Percentiles rank a stretch among this genome's conserved stretches.
Conservation (phyloP, 208 protist species). For the Crithidia thermophila region DNA sequence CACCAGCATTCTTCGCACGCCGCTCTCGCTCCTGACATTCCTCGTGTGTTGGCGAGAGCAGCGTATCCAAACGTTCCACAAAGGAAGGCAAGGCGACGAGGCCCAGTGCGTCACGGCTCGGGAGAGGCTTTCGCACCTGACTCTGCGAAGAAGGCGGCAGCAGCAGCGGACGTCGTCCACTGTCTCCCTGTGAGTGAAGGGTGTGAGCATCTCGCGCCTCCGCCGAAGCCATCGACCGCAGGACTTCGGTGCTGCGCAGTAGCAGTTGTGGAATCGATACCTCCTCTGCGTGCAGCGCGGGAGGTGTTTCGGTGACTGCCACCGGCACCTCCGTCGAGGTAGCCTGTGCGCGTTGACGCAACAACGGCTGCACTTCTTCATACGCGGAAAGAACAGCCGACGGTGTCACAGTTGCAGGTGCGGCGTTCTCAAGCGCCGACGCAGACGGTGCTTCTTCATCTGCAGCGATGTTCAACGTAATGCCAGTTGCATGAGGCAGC, state of each 20-base stretch:
- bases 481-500: conserved; percentile 2
- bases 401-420: too few species aligned
- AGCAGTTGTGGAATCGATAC: conserved; percentile 8
- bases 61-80: conserved; percentile 43
- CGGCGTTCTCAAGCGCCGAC: not conserved
- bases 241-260: conserved; percentile 17
- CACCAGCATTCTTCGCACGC: not conserved
- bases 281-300: not conserved
- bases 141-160: too few species aligned
- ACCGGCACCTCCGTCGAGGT: too few species aligned
- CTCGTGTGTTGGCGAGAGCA: conserved; percentile 34
- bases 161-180: too few species aligned
- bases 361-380: too few species aligned
- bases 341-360: too few species aligned
- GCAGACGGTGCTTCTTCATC: not conserved
- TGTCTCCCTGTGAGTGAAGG: too few species aligned
- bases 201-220: conserved; percentile 10
- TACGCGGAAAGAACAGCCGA: too few species aligned
- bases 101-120: conserved; percentile 26
- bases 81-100: conserved; percentile 56
- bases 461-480: not conserved
- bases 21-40: conserved; percentile 12
- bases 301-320: too few species aligned
- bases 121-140: too few species aligned
- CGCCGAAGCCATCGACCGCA: conserved; percentile 38